Conservation (phyloP, 768 basidiomycete species). For the Boletus rubropictus region DNA sequence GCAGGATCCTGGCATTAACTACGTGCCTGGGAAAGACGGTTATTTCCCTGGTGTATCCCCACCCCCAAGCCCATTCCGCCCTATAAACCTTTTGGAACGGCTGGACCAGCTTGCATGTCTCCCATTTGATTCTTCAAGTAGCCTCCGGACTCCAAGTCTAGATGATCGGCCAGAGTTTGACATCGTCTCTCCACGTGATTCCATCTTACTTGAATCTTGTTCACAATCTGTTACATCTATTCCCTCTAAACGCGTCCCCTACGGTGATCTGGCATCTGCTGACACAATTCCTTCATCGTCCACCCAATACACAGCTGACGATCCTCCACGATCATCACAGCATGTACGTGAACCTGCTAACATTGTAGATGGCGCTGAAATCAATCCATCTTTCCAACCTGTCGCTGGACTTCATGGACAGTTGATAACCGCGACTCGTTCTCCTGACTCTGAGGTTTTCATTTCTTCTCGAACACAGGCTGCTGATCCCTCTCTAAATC, state of each 20-base stretch:
- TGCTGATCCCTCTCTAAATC: slow-evolving; percentile 1
- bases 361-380: slow-evolving; percentile 2
- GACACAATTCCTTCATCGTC: slow-evolving; percentile 9
- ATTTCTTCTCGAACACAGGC: slow-evolving; percentile 1
- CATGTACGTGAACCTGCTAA: slow-evolving; percentile 8
- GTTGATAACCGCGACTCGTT: neutral
- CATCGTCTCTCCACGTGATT: slow-evolving; percentile 24
- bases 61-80: slow-evolving; percentile 31
- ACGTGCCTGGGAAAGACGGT: slow-evolving; percentile 14
- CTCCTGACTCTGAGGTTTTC: neutral
- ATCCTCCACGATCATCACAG: slow-evolving; percentile 21
- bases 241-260: neutral
- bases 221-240: slow-evolving; percentile 21
- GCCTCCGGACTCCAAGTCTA: neutral
- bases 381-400: slow-evolving; percentile 1
- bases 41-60: slow-evolving; percentile 15
- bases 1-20: slow-evolving; percentile 14
- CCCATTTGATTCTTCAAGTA: neutral
- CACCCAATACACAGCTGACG: slow-evolving; percentile 13
- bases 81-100: slow-evolving; percentile 28
- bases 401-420: slow-evolving; percentile 3
- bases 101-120: slow-evolving; percentile 17
- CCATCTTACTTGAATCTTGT: slow-evolving; percentile 42
- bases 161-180: slow-evolving; percentile 3
- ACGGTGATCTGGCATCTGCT: neutral